Evolutionary conservation across 768 basidiomycete genomes (phyloP).

Genomic region (Boletus rubropictus): DNA sequence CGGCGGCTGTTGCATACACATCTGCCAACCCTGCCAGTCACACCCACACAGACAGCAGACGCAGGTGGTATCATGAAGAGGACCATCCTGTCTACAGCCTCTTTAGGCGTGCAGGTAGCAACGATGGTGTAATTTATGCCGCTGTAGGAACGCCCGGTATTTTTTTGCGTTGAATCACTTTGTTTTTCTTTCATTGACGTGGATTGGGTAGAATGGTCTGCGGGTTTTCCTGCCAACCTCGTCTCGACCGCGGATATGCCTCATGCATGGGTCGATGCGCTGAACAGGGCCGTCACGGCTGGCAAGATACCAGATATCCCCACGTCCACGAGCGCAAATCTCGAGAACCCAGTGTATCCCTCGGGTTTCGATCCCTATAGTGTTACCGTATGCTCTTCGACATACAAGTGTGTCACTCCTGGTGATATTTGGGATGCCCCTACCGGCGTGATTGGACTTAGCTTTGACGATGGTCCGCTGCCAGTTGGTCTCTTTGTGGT

Average conservation of each 20-base stretch:
- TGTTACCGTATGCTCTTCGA: slow-evolving; percentile 66
- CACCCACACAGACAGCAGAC: slow-evolving; percentile 15
- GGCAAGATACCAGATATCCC: slow-evolving; percentile 73
- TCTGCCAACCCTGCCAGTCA: slow-evolving; percentile 15
- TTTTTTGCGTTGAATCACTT: slow-evolving; percentile 9
- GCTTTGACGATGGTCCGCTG: slow-evolving; percentile 81
- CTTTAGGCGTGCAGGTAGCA: slow-evolving; percentile 47
- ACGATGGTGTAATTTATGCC: slow-evolving; percentile 47
- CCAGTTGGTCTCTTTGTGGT: slow-evolving; percentile 29
- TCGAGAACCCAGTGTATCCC: slow-evolving; percentile 35
- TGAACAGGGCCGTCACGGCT: slow-evolving; percentile 57
- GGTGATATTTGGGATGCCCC: slow-evolving; percentile 79
- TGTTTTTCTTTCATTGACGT: not conserved
- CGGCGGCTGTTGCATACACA: slow-evolving; percentile 19
- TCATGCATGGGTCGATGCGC: slow-evolving; percentile 63
- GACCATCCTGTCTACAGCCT: slow-evolving; percentile 57
- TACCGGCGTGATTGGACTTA: slow-evolving; percentile 53
- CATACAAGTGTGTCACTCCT: slow-evolving; percentile 56
- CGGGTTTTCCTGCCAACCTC: slow-evolving; percentile 48
- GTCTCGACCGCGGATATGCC: slow-evolving; percentile 55
- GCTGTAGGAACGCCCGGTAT: slow-evolving; percentile 56
- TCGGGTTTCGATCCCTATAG: slow-evolving; percentile 37
- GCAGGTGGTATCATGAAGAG: slow-evolving; percentile 55
- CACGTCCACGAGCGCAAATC: slow-evolving; percentile 34
- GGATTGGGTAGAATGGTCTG: slow-evolving; percentile 48